Evolutionary conservation across 805 yeast species (phyloP).

Genomic region (Starmerella lactis-condensi): DNA sequence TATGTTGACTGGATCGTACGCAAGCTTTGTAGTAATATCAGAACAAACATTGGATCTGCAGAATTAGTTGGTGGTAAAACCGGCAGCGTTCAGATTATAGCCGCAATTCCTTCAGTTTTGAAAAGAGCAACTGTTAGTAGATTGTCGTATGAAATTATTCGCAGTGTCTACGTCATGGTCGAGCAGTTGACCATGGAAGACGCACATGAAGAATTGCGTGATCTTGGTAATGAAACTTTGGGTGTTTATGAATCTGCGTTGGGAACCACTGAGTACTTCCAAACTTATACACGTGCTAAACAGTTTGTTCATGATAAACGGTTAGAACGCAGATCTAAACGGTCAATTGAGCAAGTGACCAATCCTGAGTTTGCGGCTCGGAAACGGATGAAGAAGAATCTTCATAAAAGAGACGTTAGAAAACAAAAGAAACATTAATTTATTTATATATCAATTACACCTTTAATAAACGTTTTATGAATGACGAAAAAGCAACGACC

Average conservation of each 20-base stretch:
- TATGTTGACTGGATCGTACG: slow-evolving; percentile 44
- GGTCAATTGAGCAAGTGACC: slow-evolving; percentile 54
- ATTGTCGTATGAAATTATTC: slow-evolving; percentile 33
- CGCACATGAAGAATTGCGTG: slow-evolving; percentile 27
- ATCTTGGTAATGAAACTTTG: slow-evolving; percentile 45
- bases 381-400: slow-evolving; percentile 60
- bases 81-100: slow-evolving; percentile 50
- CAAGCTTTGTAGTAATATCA: slow-evolving; percentile 43
- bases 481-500: too few species aligned
- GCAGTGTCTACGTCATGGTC: slow-evolving; percentile 34
- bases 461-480: too few species aligned
- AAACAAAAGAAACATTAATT: slow-evolving; percentile 4
- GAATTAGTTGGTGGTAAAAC: slow-evolving; percentile 40
- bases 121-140: slow-evolving; percentile 26
- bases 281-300: slow-evolving; percentile 44
- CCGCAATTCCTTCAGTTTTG: slow-evolving; percentile 40
- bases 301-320: slow-evolving; percentile 42
- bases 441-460: neutral
- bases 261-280: slow-evolving; percentile 52
- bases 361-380: slow-evolving; percentile 73
- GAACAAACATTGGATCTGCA: slow-evolving; percentile 34
- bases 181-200: slow-evolving; percentile 26
- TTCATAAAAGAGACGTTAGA: slow-evolving; percentile 57
- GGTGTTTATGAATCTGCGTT: slow-evolving; percentile 46
- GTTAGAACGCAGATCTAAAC: slow-evolving; percentile 53